Evolutionary conservation across 768 basidiomycete genomes (phyloP).

Genomic region (Mycena metata): DNA sequence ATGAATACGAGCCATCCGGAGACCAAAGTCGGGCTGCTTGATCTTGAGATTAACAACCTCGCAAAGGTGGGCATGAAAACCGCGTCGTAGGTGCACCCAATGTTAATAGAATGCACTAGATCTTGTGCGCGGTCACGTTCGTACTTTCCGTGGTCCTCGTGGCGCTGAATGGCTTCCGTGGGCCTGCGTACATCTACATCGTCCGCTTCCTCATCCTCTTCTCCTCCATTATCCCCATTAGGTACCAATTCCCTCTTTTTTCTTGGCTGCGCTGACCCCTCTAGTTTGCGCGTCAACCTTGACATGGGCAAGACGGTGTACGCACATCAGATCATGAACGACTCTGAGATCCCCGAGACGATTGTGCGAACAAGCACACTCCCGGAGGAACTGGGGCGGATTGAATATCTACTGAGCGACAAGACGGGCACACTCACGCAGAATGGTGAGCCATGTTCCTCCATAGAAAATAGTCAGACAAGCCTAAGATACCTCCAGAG

Average conservation of each 20-base stretch:
- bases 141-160: conserved; percentile 92
- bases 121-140: conserved; percentile 95
- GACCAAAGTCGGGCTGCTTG: conserved; percentile 93
- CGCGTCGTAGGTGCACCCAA: no score
- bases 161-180: conserved; percentile 95
- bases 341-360: conserved; percentile 92
- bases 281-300: conserved; percentile 95
- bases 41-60: conserved; percentile 94
- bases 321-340: conserved; percentile 94
- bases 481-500: conserved; percentile 63
- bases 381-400: conserved; percentile 95
- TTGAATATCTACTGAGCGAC: conserved; percentile 96
- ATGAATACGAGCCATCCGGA: conserved; percentile 99
- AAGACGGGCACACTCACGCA: conserved; percentile 99
- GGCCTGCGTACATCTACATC: conserved; percentile 95
- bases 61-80: conserved; percentile 76
- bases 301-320: conserved; percentile 99
- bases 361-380: conserved; percentile 98
- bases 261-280: background rate
- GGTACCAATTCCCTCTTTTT: conserved; percentile 67
- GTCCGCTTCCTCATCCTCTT: conserved; percentile 98
- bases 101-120: conserved; percentile 52
- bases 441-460: conserved; percentile 75
- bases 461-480: background rate
- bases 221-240: conserved; percentile 99